Evolutionary conservation across 768 basidiomycete genomes (phyloP), one percentile per base, ranked within the genome.

Genomic region (Hemileccinum impolitum): DNA sequence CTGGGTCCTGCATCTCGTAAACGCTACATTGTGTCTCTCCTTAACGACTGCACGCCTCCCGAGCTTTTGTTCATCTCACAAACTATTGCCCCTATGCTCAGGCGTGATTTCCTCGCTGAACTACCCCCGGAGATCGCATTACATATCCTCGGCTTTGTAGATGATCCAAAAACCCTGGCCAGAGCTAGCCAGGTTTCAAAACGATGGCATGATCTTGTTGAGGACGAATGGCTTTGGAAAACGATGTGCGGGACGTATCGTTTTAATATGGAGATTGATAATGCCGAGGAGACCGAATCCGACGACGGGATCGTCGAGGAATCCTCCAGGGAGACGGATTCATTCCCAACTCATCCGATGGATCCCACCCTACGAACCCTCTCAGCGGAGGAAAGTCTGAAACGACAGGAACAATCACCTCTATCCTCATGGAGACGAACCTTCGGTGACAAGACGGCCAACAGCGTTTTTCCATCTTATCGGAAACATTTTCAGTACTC

Each of bases 171-270:
- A 37, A 84, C 86, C 0, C 80, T 96, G 10, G 73, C 81, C 0
- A 72, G 89, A 11, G 86, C 86, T 0, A 73, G 78, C 35, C 75
- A 78, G 30, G 94, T 94, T 25, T 86, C 84, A 56, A 71, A 73
- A 45, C 74, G 75, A 42, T 97, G 94, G 94, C 69, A 75, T 13
- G 68, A 64, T 14, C 75, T 96, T 6, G 74, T 85, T 7, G 68
- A 75, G 39, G 92, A 93, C 58, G 90, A 94, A 55, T 76, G 72
- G 54, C 72, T 90, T 11, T 97, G 94, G 94, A 83, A 80, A 65
- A 58, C 74, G 11, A 80, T 95, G 81, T 92, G 86, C 60, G 65
- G 71, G 11, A 59, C 70, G 15, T 78, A 82, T 61, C 76, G 75
- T 6, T 87, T 82, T 56, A 58, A 62, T 47, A 32, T 48, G 45